A percentile compares a stretch with the other conserved stretches of the same genome.
These are phyloP conservation scores for Citrus unshiu DNA, from an alignment of 345 rosid species.

Conservation along the genomic window DNA sequence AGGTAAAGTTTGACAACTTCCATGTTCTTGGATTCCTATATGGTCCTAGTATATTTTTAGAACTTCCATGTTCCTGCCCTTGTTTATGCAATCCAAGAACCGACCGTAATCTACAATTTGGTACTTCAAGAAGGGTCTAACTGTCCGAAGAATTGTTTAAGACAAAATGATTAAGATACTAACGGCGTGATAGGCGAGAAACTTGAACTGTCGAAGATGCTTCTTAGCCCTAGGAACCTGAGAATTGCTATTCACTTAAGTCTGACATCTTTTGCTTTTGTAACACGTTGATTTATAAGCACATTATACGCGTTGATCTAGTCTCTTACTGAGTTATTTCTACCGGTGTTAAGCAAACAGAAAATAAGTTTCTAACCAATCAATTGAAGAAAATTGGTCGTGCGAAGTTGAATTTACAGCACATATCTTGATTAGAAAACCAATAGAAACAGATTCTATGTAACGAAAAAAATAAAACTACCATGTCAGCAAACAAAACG, in stretches of 20 bases:
- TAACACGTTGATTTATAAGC: neutral
- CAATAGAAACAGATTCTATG: neutral
- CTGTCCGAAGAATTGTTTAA: neutral
- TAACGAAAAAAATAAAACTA: neutral
- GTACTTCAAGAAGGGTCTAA: slow-evolving; percentile 22
- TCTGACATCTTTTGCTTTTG: neutral
- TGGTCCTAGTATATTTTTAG: neutral
- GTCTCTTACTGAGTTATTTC: neutral
- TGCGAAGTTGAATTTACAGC: neutral
- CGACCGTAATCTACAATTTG: neutral
- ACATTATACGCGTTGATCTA: neutral
- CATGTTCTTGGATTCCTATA: slow-evolving; percentile 2
- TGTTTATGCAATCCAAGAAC: slow-evolving; percentile 3
- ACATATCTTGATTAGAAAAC: neutral
- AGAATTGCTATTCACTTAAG: neutral
- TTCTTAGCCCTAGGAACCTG: neutral
- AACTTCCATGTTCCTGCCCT: neutral
- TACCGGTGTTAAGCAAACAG: neutral
- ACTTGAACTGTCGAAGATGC: neutral
- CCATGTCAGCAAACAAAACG: neutral
- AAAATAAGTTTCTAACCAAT: neutral
- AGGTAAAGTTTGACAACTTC: slow-evolving; percentile 1
- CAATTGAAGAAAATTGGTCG: neutral
- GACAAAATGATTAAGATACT: neutral
- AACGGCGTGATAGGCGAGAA: neutral